Base-by-base conservation (phyloP, 2,329 filamentous ascomycete genomes). In the Penicillium paneum region DNA sequence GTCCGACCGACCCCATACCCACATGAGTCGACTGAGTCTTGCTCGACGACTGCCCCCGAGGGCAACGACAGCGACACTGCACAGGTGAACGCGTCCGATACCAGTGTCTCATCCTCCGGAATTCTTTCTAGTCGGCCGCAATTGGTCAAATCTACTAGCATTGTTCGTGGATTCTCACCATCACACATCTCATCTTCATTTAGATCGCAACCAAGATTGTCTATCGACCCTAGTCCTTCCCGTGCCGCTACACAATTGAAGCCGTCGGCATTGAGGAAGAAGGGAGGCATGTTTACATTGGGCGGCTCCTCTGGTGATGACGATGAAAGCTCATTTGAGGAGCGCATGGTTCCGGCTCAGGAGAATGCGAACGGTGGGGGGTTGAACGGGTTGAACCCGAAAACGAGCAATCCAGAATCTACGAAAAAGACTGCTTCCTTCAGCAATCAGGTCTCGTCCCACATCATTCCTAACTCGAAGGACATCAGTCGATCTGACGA, bases 301-400 rank as follows among this genome's bases (percentile, higher is more conserved):
- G 91, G 91, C 46, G 91, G 91, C 49, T 95, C 91, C 0, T 96
- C 90, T 47, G 91, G 88, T 29, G 91, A 92, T 63, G 90, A 94
- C 56, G 87, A 89, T 56, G 87, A 89, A 58, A 89, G 86, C 71
- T 95, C 91, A 0, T 81, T 87, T 42, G 84, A 87, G 59, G 80
- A 82, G 41, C 78, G 79, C 61, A 81, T 91, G 61, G 83, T 67
- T 65, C 79, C 67, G 15, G 72, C 74, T 13, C 75, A 79, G 55
- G 79, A 78, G 47, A 85, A 82, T 69, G 80, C 79, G 3, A 70
- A 85, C 2, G 77, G 80, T 3, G 78, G 84, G 41, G 79, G 77
- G 50, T 66, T 76, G 57, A 78, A 77, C 62, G 79, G 77, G 50
- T 66, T 76, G 57, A 78, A 77, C 62, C 74, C 77, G 2, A 57